Evolutionary conservation across 169 alveolate species (phyloP).

Genomic region (Plasmodium inui): DNA sequence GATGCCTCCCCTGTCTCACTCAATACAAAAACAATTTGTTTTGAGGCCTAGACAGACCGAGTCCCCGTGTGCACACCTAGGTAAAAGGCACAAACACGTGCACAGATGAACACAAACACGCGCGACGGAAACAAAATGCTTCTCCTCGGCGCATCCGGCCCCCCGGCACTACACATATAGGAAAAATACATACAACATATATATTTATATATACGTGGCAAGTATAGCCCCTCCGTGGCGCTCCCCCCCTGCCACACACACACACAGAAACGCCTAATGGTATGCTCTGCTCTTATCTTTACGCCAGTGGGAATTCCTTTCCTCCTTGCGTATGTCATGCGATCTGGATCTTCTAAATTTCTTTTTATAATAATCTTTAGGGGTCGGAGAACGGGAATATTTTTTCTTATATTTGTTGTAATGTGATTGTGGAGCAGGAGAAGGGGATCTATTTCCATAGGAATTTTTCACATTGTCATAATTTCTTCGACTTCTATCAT

Average conservation of each 20-base stretch:
- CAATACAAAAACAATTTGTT: slow-evolving; percentile 5
- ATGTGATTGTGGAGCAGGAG: not conserved
- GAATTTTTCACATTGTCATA: slow-evolving; percentile 4
- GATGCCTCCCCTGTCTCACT: not conserved
- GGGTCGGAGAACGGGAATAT: slow-evolving; percentile 39
- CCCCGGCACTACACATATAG: not conserved
- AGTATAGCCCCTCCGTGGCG: not conserved
- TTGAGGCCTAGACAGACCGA: not conserved
- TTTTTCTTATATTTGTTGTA: slow-evolving; percentile 47
- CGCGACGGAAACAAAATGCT: not conserved
- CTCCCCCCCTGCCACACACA: not conserved
- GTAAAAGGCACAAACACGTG: not conserved
- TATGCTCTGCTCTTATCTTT: slow-evolving; percentile 1
- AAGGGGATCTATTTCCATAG: slow-evolving; percentile 2
- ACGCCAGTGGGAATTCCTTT: not conserved
- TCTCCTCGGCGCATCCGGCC: not conserved
- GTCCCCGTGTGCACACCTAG: not conserved
- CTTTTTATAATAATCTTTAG: slow-evolving; percentile 25
- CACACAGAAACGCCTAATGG: not conserved
- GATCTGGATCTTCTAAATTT: slow-evolving; percentile 43
- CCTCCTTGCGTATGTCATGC: slow-evolving; percentile 16
- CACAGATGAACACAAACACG: not conserved
- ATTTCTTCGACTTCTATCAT: slow-evolving; percentile 33
- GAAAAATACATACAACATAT: not conserved
- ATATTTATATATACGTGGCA: not conserved